A percentile compares a stretch with the other conserved stretches of the same genome.
phyloP scores from a whole-genome alignment of 768 basidiomycete genomes.

The Tulasnella sp. region DNA sequence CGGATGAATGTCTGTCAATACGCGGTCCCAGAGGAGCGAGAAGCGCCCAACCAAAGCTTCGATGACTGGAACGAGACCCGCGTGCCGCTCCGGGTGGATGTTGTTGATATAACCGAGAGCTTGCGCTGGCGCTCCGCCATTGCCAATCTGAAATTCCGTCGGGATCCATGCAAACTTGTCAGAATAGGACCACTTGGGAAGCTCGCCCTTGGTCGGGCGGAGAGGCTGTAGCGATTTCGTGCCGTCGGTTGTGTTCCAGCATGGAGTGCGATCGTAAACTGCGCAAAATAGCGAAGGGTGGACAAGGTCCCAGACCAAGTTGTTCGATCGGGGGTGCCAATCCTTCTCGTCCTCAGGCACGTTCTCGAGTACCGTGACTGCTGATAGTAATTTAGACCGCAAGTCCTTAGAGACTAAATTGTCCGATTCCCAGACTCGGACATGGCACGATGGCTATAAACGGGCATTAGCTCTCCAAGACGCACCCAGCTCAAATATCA shows the following conservation, averaged over 20 bases:
- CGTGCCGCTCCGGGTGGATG: neutral
- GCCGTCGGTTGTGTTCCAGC: no score
- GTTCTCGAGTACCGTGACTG: no score
- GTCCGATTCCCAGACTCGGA: no score
- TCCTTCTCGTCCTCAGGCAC: no score
- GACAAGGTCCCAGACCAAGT: constrained; percentile 46
- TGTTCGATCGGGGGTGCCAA: constrained; percentile 37
- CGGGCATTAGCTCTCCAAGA: no score
- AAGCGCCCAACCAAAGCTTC: neutral
- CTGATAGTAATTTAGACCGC: neutral
- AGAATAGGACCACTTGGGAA: constrained; percentile 6
- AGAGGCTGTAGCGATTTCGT: neutral
- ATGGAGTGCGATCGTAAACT: constrained; percentile 38
- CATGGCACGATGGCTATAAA: no score
- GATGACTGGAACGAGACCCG: constrained; percentile 6
- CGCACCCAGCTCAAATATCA: no score
- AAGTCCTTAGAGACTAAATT: no score
- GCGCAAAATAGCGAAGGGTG: constrained; percentile 36
- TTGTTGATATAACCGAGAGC: neutral
- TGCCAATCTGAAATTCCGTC: constrained; percentile 12
- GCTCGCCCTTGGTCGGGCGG: neutral
- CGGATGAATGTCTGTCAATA: constrained; percentile 15
- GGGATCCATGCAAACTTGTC: constrained; percentile 17
- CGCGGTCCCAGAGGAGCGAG: neutral
- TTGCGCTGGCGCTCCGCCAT: neutral